Percentiles rank a stretch among this genome's conserved stretches.
Conservation (phyloP, 1,284 basidiomycete species). For the Cutaneotrichosporon cyanovorans region DNA sequence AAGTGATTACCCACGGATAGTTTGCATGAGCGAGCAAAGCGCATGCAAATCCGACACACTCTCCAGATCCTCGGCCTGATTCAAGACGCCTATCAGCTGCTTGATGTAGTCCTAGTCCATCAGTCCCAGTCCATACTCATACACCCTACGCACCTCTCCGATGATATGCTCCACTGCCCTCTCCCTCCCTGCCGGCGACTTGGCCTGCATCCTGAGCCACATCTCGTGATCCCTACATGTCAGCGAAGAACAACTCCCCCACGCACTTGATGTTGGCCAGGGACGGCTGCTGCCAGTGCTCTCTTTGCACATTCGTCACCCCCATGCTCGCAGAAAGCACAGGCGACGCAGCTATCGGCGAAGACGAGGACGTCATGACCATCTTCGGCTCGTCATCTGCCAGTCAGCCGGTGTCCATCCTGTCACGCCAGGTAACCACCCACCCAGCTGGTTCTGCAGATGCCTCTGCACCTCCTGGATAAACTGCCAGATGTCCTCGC, state of each 20-base stretch:
- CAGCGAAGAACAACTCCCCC: not conserved
- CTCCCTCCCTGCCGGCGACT: slow-evolving; percentile 50
- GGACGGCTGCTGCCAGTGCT: slow-evolving; percentile 32
- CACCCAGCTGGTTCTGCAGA: slow-evolving; percentile 31
- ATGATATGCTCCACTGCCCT: slow-evolving; percentile 70
- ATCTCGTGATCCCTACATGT: slow-evolving; percentile 34
- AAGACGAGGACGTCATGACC: slow-evolving; percentile 33
- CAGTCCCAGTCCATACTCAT: not conserved
- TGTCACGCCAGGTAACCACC: slow-evolving; percentile 5
- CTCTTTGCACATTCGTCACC: not conserved
- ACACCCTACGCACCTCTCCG: slow-evolving; percentile 29
- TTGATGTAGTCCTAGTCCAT: slow-evolving; percentile 71
- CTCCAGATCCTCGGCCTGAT: slow-evolving; percentile 86
- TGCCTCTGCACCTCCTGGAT: slow-evolving; percentile 81
- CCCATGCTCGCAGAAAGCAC: slow-evolving; percentile 22
- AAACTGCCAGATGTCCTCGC: slow-evolving; percentile 95
- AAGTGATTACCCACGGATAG: slow-evolving; percentile 70
- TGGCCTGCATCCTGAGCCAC: slow-evolving; percentile 37
- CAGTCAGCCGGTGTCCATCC: slow-evolving; percentile 19
- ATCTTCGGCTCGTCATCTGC: slow-evolving; percentile 28
- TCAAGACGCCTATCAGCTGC: slow-evolving; percentile 71
- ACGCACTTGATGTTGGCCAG: slow-evolving; percentile 36
- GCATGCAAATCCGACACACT: slow-evolving; percentile 80
- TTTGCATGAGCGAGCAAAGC: slow-evolving; percentile 87
- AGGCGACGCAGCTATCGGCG: slow-evolving; percentile 33